These are phyloP conservation scores for Apiotrichum laibachii DNA, from an alignment of 1,284 basidiomycete species.

Conservation along the genomic window DNA sequence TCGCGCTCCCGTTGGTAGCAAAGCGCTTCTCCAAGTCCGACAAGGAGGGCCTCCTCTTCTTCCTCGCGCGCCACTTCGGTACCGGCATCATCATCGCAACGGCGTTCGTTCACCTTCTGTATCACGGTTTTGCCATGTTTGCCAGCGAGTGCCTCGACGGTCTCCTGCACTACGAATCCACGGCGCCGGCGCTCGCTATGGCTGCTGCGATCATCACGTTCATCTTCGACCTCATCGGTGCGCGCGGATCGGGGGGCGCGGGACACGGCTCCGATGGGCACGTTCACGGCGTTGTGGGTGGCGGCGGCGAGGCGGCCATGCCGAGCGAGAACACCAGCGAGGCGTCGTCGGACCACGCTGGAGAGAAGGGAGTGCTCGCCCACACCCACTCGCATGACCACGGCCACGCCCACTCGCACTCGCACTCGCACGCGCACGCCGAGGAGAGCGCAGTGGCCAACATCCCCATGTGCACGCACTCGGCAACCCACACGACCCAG, in stretches of 20 bases:
- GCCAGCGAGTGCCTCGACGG: conserved; percentile 51
- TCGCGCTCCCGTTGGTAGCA: conserved; percentile 43
- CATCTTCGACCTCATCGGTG: conserved; percentile 47
- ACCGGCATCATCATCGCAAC: conserved; percentile 53
- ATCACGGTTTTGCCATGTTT: conserved; percentile 51
- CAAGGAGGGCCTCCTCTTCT: conserved; percentile 43
- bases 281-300: conserved; percentile 19
- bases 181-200: conserved; percentile 50
- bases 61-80: conserved; percentile 47
- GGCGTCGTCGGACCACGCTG: neutral
- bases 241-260: conserved; percentile 15
- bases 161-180: conserved; percentile 50
- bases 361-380: neutral
- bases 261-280: neutral
- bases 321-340: neutral
- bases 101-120: conserved; percentile 53
- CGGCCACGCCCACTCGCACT: neutral
- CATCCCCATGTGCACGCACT: conserved; percentile 1
- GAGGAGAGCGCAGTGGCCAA: neutral
- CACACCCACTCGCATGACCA: neutral
- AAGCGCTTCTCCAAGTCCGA: conserved; percentile 16
- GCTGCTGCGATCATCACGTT: conserved; percentile 42
- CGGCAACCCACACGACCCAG: neutral
- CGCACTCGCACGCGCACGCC: too few relatives aligned
- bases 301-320: neutral